Evolutionary conservation across 2,329 filamentous ascomycete species (phyloP), one percentile per base, ranked within the genome.

Genomic region (Fusarium sp.): DNA sequence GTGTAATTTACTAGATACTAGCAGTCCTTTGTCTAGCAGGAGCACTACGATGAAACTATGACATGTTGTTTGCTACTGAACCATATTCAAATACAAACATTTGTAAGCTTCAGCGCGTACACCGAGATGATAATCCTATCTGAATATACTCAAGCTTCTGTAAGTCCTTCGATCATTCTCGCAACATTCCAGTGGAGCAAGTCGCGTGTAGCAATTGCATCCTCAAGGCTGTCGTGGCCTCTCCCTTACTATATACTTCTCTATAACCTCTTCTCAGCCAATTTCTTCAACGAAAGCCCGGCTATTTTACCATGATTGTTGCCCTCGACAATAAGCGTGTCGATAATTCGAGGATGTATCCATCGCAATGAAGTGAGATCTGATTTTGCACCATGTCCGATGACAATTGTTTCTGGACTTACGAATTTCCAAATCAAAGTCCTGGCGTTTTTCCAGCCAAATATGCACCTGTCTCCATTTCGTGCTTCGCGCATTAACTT

Each of bases 371-470:
- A 37, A 12, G 30, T 60, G 0, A 71, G 20, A 23, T 71, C 69
- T 2, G 44, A 40, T 0, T 57, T 60, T 6, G 27, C 81, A 1
- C 79, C 80, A 56, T 89, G 87, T 0, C 83, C 82, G 5, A 89
- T 78, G 10, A 89, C 78, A 12, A 88, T 78, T 0, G 87, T 89
- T 0, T 82, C 70, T 0, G 81, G 81, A 0, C 82, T 81, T 7
- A 88, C 79, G 57, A 82, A 85, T 14, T 77, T 73, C 78, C 82
- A 86, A 0, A 88, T 60, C 4, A 78, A 79, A 5, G 75, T 61
- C 3, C 86, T 80, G 1, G 85, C 85, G 6, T 77, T 79, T 30
- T 81, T 78, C 6, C 79, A 78, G 0, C 86, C 86, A 4, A 80
- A 65, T 1, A 88, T 67, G 44, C 81, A 84, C 2, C 73, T 75